These are phyloP conservation scores for Pseudogymnoascus sp. DNA, from an alignment of 2,329 filamentous ascomycete species.

Conservation along the genomic window DNA sequence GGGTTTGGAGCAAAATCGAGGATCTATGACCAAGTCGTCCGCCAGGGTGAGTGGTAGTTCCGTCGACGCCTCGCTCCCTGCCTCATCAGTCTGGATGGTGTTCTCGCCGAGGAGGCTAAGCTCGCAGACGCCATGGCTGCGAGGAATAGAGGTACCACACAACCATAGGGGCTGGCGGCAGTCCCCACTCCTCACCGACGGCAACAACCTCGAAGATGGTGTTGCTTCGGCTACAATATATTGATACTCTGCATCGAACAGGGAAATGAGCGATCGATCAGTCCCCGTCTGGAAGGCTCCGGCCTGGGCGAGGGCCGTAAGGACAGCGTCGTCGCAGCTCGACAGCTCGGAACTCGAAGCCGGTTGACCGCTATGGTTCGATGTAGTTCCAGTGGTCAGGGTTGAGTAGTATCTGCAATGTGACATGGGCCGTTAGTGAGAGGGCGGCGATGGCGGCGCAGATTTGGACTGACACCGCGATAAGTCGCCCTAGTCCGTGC, in stretches of 20 bases:
- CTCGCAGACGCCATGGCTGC: constrained; percentile 1
- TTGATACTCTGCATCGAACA: neutral
- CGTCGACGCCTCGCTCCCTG: neutral
- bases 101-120: neutral
- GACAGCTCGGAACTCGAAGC: neutral
- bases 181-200: neutral
- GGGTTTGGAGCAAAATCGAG: neutral
- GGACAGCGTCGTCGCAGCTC: neutral
- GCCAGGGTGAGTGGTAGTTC: neutral
- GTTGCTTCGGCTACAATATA: neutral
- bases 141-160: constrained; percentile 1
- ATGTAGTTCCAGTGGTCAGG: neutral
- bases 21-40: neutral
- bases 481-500: too few relatives aligned
- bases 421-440: neutral
- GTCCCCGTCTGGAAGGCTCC: neutral
- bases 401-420: neutral
- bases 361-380: neutral
- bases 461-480: neutral
- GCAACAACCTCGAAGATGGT: neutral
- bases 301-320: neutral
- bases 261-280: neutral
- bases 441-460: neutral
- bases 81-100: neutral
- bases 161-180: neutral